phyloP scores from a whole-genome alignment of 2,329 filamentous ascomycete genomes.

The Didymella sp. region DNA sequence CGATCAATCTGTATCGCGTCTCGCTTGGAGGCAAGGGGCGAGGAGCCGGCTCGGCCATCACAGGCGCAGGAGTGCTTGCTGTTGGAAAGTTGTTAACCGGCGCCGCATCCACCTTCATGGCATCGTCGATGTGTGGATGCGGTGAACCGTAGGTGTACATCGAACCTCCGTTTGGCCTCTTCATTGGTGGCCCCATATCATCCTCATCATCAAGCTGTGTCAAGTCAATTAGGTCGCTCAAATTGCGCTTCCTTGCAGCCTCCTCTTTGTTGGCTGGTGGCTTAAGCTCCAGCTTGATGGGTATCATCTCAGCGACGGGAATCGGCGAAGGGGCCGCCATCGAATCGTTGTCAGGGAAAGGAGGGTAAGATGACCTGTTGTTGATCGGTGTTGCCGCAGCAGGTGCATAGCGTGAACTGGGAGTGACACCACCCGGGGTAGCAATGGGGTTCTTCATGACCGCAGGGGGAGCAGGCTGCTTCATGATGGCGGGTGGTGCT shows the following conservation, averaged over 20 bases:
- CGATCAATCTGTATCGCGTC: slow-evolving; percentile 40
- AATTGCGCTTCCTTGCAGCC: slow-evolving; percentile 62
- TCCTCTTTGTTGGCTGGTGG: slow-evolving; percentile 59
- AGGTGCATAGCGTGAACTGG: slow-evolving; percentile 26
- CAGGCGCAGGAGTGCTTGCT: slow-evolving; percentile 21
- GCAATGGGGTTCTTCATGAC: slow-evolving; percentile 26
- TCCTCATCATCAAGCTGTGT: slow-evolving; percentile 56
- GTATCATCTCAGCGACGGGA: slow-evolving; percentile 45
- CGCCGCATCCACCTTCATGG: slow-evolving; percentile 24
- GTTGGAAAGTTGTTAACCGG: slow-evolving; percentile 35
- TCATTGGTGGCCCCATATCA: slow-evolving; percentile 48
- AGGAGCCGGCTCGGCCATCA: slow-evolving; percentile 17
- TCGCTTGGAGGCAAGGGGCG: slow-evolving; percentile 22
- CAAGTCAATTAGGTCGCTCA: slow-evolving; percentile 63
- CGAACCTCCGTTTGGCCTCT: slow-evolving; percentile 30
- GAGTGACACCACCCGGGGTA: slow-evolving; percentile 23
- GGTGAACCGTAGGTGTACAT: slow-evolving; percentile 22
- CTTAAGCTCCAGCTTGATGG: slow-evolving; percentile 35
- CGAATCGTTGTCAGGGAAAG: slow-evolving; percentile 19
- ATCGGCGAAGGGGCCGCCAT: slow-evolving; percentile 28
- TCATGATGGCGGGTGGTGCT: slow-evolving; percentile 8
- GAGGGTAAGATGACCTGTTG: slow-evolving; percentile 22
- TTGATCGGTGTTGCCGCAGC: slow-evolving; percentile 25
- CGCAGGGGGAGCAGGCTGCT: slow-evolving; percentile 20
- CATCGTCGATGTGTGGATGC: slow-evolving; percentile 17